Percentiles rank a stretch among this genome's conserved stretches.
Evolutionary conservation across 2,329 filamentous ascomycete genomes (phyloP).

Genomic region (Corynespora cassiicola): DNA sequence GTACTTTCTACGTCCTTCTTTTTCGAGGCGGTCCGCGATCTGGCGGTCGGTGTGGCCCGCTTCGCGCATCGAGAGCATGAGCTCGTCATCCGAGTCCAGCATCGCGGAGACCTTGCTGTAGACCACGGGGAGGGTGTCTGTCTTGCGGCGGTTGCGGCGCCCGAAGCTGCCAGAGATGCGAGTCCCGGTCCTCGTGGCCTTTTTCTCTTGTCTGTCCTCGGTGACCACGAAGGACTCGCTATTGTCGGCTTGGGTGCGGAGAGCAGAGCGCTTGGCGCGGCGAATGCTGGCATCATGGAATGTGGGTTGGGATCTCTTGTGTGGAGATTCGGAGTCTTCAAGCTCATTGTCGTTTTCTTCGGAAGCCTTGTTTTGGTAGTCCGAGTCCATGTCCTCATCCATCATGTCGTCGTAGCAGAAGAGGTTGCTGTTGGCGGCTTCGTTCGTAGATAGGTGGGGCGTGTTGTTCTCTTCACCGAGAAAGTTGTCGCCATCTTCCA

Average conservation of each 20-base stretch:
- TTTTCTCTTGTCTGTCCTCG: slow-evolving; percentile 17
- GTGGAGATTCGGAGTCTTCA: slow-evolving; percentile 1
- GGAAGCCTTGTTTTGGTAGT: too few species aligned
- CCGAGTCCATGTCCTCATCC: too few species aligned
- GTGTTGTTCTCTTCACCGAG: too few species aligned
- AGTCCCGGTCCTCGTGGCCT: slow-evolving; percentile 13
- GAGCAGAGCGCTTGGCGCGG: slow-evolving; percentile 14
- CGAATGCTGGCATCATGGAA: slow-evolving; percentile 10
- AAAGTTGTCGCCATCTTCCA: too few species aligned
- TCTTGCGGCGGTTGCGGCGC: slow-evolving; percentile 26
- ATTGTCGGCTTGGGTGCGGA: slow-evolving; percentile 16
- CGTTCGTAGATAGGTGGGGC: not conserved
- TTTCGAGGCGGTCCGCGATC: slow-evolving; percentile 50
- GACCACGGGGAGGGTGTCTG: slow-evolving; percentile 46
- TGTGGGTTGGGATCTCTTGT: slow-evolving; percentile 20
- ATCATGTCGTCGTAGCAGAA: slow-evolving; percentile 20
- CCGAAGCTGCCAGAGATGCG: slow-evolving; percentile 31
- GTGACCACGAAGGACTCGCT: slow-evolving; percentile 29
- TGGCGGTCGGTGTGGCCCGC: slow-evolving; percentile 52
- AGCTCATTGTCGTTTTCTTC: not conserved
- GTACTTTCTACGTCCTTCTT: slow-evolving; percentile 52
- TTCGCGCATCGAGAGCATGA: slow-evolving; percentile 53
- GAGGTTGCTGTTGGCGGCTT: slow-evolving; percentile 24
- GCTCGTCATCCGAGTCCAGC: slow-evolving; percentile 56
- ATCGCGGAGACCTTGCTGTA: slow-evolving; percentile 52